Base-by-base conservation (phyloP, 1,284 basidiomycete species). In the Rhodotorula sp. region DNA sequence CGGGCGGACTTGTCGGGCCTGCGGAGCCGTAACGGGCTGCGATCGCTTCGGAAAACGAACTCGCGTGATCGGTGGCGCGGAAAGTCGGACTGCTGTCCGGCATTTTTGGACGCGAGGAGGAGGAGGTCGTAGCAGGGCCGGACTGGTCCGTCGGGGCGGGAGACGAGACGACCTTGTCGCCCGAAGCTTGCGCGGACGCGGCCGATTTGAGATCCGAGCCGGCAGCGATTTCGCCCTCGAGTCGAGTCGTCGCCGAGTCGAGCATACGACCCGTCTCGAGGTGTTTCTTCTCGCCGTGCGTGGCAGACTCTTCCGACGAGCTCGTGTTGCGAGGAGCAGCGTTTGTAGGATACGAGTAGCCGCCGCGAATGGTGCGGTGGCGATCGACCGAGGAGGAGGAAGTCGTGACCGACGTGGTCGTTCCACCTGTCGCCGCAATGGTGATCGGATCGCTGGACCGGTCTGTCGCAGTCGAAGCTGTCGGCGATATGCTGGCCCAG, bases 291-390 rank as follows among this genome's bases (percentile, higher is more conserved):
- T 10, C 31, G 56, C 56, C 28, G 28, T 28, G 26, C 8, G 2
- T 23, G 34, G n/a, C 16, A 31, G 28, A 23, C 19, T 54, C 23
- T 4, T 54, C 4, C 5, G 52, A 26, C 16, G 62, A 62, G 38
- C 38, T 43, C 38, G 3, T 59, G 38, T 2, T 54, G 62, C 47
- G 69, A 62, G 12, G 16, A 4, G 34, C 52, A 57, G 31, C 49
- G 52, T 43, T 43, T 8, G 38, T 8, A 12, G 38, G 38, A 14
- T 43, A 43, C 12, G 38, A 12, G 18, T 62, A 62, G 23, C 38
- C 21, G 10, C 64, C 71, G 31, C 66, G 69, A 65, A 72, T 67
- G 31, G 71, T 72, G 16, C 58, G 64, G 57, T 49, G 57, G 10
- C 70, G 49, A 0, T 64, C 62, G 38, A 69, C 56, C 43, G 59